phyloP scores from a whole-genome alignment of 768 basidiomycete species.

The Termitomyces sp. region DNA sequence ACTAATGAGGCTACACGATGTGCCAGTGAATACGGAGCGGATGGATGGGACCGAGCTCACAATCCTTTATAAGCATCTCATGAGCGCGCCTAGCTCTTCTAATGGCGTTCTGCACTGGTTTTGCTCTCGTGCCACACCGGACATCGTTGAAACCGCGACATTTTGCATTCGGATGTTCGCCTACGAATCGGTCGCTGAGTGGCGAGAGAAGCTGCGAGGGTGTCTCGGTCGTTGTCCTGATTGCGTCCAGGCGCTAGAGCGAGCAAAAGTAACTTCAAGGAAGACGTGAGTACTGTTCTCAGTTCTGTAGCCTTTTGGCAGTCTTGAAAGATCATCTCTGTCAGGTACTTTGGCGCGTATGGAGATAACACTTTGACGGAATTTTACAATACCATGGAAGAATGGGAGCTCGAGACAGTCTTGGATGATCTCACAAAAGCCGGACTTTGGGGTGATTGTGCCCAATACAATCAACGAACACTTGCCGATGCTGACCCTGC shows the following conservation, averaged over 20 bases:
- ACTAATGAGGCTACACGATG: constrained; percentile 53
- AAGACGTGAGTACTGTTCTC: constrained; percentile 54
- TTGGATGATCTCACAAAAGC: constrained; percentile 38
- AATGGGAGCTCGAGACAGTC: constrained; percentile 58
- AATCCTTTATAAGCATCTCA: constrained; percentile 48
- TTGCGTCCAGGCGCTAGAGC: constrained; percentile 66
- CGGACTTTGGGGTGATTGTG: constrained; percentile 17
- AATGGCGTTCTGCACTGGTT: constrained; percentile 70
- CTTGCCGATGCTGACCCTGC: constrained; percentile 44
- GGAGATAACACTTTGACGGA: constrained; percentile 36
- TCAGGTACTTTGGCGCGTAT: constrained; percentile 75
- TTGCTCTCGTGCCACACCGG: constrained; percentile 54
- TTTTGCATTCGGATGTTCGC: constrained; percentile 83
- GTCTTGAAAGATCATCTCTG: constrained; percentile 2
- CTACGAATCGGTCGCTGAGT: constrained; percentile 61
- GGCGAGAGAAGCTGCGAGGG: constrained; percentile 51
- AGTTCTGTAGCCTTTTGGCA: background rate
- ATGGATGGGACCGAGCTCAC: constrained; percentile 44
- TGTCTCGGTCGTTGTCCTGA: constrained; percentile 60
- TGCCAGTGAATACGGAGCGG: constrained; percentile 46
- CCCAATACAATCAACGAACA: constrained; percentile 15
- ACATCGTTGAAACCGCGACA: constrained; percentile 62
- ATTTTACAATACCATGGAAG: constrained; percentile 61
- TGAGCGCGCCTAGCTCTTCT: constrained; percentile 34
- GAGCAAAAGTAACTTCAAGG: constrained; percentile 57